These are phyloP conservation scores for Annulohypoxylon stygium DNA, from an alignment of 495 filamentous ascomycete species.

Conservation along the genomic window DNA sequence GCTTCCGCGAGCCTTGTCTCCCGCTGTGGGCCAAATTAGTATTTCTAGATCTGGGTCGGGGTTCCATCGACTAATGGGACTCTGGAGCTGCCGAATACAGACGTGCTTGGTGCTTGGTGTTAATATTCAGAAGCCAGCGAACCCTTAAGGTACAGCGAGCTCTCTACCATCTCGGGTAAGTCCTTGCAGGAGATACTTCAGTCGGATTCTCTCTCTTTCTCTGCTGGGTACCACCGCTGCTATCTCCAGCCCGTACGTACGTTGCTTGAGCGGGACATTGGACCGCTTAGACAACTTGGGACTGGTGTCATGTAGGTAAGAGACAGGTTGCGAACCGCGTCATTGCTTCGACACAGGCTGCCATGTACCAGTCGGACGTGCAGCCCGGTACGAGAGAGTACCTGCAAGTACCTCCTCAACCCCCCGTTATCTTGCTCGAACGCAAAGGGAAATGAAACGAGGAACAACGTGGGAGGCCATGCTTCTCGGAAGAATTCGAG, in stretches of 20 bases:
- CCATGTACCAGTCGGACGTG: constrained; percentile 35
- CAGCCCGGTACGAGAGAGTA: constrained; percentile 35
- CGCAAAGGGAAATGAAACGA: constrained; percentile 42
- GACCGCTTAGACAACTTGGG: constrained; percentile 44
- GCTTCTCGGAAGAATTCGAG: constrained; percentile 41
- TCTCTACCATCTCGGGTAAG: constrained; percentile 38
- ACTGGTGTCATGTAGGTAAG: constrained; percentile 43
- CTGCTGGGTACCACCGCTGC: constrained; percentile 40
- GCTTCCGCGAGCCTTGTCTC: constrained; percentile 52
- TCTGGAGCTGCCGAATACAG: constrained; percentile 50
- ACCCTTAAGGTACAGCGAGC: constrained; percentile 27
- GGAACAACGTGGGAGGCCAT: constrained; percentile 41
- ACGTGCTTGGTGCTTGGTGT: constrained; percentile 16
- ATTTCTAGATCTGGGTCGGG: constrained; percentile 51
- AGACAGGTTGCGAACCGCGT: constrained; percentile 41
- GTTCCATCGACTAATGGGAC: constrained; percentile 49
- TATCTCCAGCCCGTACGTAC: constrained; percentile 32
- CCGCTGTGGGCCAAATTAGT: constrained; percentile 48
- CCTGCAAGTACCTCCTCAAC: constrained; percentile 37
- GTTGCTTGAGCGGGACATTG: constrained; percentile 24
- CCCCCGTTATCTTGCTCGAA: constrained; percentile 37
- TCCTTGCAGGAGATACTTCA: constrained; percentile 36
- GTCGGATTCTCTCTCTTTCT: constrained; percentile 13
- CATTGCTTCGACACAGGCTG: constrained; percentile 21
- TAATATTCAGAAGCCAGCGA: constrained; percentile 22